phyloP scores from a whole-genome alignment of 805 yeast species.

The Saccharomycopsis javanensis region DNA sequence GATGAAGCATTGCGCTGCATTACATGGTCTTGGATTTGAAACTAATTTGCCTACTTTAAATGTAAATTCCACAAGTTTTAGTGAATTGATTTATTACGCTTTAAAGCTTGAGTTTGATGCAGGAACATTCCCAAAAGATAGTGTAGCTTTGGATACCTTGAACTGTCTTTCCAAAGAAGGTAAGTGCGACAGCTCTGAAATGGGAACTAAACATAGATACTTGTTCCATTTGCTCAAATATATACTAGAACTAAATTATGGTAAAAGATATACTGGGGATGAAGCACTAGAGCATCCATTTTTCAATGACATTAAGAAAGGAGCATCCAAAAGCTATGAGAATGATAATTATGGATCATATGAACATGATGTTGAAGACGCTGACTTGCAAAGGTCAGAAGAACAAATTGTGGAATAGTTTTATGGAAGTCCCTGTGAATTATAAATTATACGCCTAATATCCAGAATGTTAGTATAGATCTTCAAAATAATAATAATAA shows the following conservation, averaged over 20 bases:
- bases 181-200: constrained; percentile 29
- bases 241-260: constrained; percentile 50
- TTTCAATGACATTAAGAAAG: constrained; percentile 34
- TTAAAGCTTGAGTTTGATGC: constrained; percentile 39
- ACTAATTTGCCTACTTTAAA: constrained; percentile 45
- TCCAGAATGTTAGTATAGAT: no score
- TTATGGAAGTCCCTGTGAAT: not conserved
- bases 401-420: not conserved
- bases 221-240: constrained; percentile 47
- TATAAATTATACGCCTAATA: not conserved
- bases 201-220: constrained; percentile 33
- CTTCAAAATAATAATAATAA: no score
- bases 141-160: constrained; percentile 60
- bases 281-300: constrained; percentile 50
- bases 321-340: not conserved
- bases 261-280: constrained; percentile 46
- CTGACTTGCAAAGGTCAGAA: not conserved
- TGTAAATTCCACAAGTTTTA: constrained; percentile 31
- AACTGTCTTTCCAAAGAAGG: constrained; percentile 34
- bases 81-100: constrained; percentile 35
- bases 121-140: constrained; percentile 58
- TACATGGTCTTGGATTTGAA: constrained; percentile 86
- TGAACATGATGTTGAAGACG: not conserved
- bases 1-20: constrained; percentile 64
- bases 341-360: not conserved